Conservation (phyloP, 1,284 basidiomycete species). For the Fomes fomentarius region DNA sequence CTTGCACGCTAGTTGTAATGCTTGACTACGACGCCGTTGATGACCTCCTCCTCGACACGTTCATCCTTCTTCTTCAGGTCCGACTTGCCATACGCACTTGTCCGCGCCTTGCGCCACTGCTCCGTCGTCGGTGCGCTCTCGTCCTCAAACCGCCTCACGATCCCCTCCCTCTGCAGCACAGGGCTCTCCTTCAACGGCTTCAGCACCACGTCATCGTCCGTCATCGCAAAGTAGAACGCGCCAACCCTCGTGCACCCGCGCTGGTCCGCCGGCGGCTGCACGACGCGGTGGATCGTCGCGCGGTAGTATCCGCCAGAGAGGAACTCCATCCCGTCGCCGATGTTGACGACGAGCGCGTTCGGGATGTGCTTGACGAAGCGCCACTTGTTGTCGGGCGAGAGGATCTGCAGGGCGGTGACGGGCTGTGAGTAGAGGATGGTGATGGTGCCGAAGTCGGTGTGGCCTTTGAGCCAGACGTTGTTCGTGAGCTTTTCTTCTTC, state of each 20-base stretch:
- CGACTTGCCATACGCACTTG: conserved; percentile 37
- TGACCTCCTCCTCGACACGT: conserved; percentile 45
- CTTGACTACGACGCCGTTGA: conserved; percentile 46
- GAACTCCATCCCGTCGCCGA: conserved; percentile 61
- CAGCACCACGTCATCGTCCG: conserved; percentile 36
- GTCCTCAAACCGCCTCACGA: conserved; percentile 34
- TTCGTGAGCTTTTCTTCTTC: conserved; percentile 60
- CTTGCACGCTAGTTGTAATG: conserved; percentile 51
- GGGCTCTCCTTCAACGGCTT: conserved; percentile 43
- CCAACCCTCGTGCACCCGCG: conserved; percentile 50
- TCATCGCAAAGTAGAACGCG: conserved; percentile 50
- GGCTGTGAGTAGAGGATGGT: conserved; percentile 67
- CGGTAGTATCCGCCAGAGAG: conserved; percentile 54
- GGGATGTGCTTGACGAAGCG: conserved; percentile 41
- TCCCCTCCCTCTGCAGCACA: conserved; percentile 38
- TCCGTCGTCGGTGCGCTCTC: conserved; percentile 40
- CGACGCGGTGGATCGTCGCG: conserved; percentile 40
- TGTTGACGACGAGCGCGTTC: conserved; percentile 46
- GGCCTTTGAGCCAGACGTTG: conserved; percentile 46
- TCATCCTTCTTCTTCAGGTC: conserved; percentile 36
- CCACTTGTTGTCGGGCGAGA: conserved; percentile 46
- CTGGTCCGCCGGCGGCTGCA: conserved; percentile 52
- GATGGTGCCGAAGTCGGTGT: conserved; percentile 66
- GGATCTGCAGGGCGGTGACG: conserved; percentile 53
- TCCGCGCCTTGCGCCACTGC: conserved; percentile 40